Percentiles rank a stretch among this genome's conserved stretches.
Conservation (phyloP, 345 rosid species). For the Eucalyptus melliodora region DNA sequence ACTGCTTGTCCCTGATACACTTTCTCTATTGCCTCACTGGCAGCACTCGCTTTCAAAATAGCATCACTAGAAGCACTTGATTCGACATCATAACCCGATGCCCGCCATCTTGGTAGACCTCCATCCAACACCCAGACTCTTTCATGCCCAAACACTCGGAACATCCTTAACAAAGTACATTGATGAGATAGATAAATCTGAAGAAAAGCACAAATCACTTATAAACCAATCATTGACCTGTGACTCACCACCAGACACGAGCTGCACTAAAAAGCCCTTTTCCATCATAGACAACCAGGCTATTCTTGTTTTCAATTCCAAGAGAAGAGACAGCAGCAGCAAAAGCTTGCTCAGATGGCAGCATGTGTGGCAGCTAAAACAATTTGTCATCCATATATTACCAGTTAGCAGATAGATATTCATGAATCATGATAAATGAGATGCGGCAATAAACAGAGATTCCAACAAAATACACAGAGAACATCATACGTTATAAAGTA, state of each 20-base stretch:
- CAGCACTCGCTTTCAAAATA: conserved; percentile 94
- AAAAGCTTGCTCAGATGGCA: conserved; percentile 95
- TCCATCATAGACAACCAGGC: conserved; percentile 93
- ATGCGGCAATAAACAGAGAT: neutral
- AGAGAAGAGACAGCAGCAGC: conserved; percentile 96
- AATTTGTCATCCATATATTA: neutral
- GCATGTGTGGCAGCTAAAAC: conserved; percentile 91
- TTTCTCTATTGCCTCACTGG: conserved; percentile 93
- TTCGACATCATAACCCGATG: conserved; percentile 93
- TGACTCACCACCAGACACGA: conserved; percentile 98
- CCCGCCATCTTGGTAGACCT: conserved; percentile 97
- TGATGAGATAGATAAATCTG: neutral
- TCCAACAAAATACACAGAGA: neutral
- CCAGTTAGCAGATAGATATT: neutral
- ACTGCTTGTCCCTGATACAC: conserved; percentile 84
- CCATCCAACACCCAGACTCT: conserved; percentile 96
- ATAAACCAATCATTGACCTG: neutral
- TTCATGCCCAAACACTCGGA: conserved; percentile 86
- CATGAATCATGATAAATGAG: neutral
- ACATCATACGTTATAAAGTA: neutral
- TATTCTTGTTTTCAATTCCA: conserved; percentile 83
- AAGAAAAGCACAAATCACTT: neutral
- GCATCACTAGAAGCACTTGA: conserved; percentile 97
- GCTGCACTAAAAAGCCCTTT: conserved; percentile 98
- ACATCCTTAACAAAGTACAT: conserved; percentile 56